Conservation (phyloP, 2,329 filamentous ascomycete genomes). For the Septoria linicola region DNA sequence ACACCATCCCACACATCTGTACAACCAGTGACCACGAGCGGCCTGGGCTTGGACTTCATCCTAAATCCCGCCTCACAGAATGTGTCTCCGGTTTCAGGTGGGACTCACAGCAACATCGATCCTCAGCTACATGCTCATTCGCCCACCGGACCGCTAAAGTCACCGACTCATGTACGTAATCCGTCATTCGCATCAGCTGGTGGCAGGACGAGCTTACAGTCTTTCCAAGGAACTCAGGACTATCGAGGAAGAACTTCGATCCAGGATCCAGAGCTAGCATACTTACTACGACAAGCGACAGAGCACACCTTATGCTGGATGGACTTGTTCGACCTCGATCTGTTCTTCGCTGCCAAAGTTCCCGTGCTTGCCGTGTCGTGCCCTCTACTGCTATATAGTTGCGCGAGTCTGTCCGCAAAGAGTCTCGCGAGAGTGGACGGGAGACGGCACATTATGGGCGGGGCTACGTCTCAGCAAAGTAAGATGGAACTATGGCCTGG, state of each 20-base stretch:
- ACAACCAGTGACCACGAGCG: slow-evolving; percentile 17
- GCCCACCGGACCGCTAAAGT: slow-evolving; percentile 17
- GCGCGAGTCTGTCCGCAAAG: slow-evolving; percentile 62
- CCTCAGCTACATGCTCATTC: slow-evolving; percentile 31
- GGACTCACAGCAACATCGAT: slow-evolving; percentile 33
- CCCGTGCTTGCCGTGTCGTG: slow-evolving; percentile 56
- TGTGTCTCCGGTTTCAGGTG: slow-evolving; percentile 36
- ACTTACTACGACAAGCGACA: slow-evolving; percentile 52
- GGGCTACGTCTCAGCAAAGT: slow-evolving; percentile 36
- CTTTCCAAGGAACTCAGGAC: slow-evolving; percentile 11
- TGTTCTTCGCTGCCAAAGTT: slow-evolving; percentile 61
- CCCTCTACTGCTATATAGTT: slow-evolving; percentile 53
- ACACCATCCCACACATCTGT: slow-evolving; percentile 22
- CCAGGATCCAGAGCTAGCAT: slow-evolving; percentile 46
- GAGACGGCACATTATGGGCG: slow-evolving; percentile 51
- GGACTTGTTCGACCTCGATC: slow-evolving; percentile 57
- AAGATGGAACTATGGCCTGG: slow-evolving; percentile 52
- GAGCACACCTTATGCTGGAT: slow-evolving; percentile 36
- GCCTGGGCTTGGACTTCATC: slow-evolving; percentile 56
- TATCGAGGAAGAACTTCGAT: slow-evolving; percentile 26
- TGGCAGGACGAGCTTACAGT: slow-evolving; percentile 34
- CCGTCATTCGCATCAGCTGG: slow-evolving; percentile 29
- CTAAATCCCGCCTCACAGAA: slow-evolving; percentile 48
- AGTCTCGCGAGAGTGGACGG: slow-evolving; percentile 57
- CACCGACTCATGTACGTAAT: slow-evolving; percentile 35